Evolutionary conservation across 1,139 yeast species (phyloP).

Genomic region (Keqinozyma sinolaborantium): DNA sequence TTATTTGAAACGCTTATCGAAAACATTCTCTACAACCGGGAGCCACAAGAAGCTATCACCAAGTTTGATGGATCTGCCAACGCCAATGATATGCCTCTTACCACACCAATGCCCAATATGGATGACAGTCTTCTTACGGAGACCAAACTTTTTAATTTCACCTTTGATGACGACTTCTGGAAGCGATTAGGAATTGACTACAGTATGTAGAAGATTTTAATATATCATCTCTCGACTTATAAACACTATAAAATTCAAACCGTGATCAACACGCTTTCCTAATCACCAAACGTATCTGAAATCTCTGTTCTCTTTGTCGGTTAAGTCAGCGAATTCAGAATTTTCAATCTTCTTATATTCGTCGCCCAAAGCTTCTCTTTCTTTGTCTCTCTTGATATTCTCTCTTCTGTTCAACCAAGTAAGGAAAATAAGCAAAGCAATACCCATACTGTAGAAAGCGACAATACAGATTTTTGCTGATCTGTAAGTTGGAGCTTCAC

Average conservation of each 20-base stretch:
- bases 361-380: conserved; percentile 15
- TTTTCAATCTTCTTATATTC: conserved; percentile 8
- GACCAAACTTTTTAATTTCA: conserved; percentile 8
- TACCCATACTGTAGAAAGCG: conserved; percentile 19
- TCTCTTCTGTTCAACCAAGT: conserved; percentile 6
- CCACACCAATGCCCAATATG: too few relatives aligned
- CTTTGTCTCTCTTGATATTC: conserved; percentile 14
- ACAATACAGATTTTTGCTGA: conserved; percentile 10
- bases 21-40: conserved; percentile 11
- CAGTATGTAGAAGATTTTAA: too few relatives aligned
- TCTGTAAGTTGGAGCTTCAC: conserved; percentile 19
- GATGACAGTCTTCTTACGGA: conserved; percentile 4
- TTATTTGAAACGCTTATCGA: conserved; percentile 17
- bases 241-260: too few relatives aligned
- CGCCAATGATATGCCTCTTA: too few relatives aligned
- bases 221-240: too few relatives aligned
- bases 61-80: too few relatives aligned
- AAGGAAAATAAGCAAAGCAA: conserved; percentile 5
- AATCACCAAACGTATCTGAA: conserved; percentile 14
- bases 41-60: too few relatives aligned
- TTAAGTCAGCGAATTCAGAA: conserved; percentile 11
- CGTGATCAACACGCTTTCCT: too few relatives aligned
- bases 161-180: conserved; percentile 13
- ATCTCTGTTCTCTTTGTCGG: conserved; percentile 14
- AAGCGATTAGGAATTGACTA: conserved; percentile 8